Evolutionary conservation across 768 basidiomycete genomes (phyloP).

Genomic region (Coprinopsis cinerea): DNA sequence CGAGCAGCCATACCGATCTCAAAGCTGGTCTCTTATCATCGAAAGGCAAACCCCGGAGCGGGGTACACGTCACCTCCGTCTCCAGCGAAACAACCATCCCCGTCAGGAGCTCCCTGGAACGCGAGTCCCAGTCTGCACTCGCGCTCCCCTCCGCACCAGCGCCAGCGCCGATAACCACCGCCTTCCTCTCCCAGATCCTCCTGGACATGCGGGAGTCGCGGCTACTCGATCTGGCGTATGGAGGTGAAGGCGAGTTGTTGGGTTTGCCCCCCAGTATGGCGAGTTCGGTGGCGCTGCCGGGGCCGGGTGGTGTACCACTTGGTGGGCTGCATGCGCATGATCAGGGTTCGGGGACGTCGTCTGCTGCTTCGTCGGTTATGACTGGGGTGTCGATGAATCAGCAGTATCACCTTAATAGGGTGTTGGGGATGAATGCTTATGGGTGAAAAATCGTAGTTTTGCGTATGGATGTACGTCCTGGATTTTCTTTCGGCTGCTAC

Average conservation of each 20-base stretch:
- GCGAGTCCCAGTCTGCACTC: background rate
- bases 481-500: no score
- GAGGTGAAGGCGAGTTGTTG: conserved; percentile 8
- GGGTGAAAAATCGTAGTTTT: no score
- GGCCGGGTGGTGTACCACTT: background rate
- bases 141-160: background rate
- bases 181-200: conserved; percentile 50
- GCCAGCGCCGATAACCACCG: conserved; percentile 41
- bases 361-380: background rate
- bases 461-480: no score
- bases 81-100: conserved; percentile 1
- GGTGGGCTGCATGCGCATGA: background rate
- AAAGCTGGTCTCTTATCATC: conserved; percentile 8
- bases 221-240: conserved; percentile 44
- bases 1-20: conserved; percentile 17
- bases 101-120: background rate
- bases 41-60: background rate
- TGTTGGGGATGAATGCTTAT: no score
- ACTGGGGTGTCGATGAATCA: background rate
- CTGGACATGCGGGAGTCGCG: conserved; percentile 62
- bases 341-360: background rate
- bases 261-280: conserved; percentile 38
- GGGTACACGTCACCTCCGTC: conserved; percentile 6
- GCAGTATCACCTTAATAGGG: no score
- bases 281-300: conserved; percentile 1